Evolutionary conservation across 1,284 basidiomycete species (phyloP).

Genomic region (Mycena citricolor): DNA sequence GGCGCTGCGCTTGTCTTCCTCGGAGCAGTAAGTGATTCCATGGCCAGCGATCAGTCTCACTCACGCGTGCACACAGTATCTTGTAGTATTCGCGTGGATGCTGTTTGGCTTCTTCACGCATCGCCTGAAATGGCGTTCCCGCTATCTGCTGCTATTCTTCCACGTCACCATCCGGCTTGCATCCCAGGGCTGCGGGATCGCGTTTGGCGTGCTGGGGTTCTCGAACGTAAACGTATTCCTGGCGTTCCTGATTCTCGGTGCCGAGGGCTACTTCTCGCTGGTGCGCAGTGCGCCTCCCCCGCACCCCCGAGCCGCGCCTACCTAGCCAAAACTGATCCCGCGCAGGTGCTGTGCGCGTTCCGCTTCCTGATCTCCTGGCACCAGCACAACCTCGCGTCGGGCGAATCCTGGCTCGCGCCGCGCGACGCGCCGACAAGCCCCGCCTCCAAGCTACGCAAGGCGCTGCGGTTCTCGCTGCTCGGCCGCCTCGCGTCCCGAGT

Average conservation of each 20-base stretch:
- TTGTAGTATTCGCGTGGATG: conserved; percentile 30
- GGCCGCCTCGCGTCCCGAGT: conserved; percentile 35
- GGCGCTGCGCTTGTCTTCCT: conserved; percentile 23
- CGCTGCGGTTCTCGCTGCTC: conserved; percentile 19
- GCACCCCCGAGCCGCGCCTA: too few relatives aligned
- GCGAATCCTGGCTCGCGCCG: conserved; percentile 36
- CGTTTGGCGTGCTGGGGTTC: conserved; percentile 37
- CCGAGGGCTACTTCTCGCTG: conserved; percentile 34
- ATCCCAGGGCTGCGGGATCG: conserved; percentile 29
- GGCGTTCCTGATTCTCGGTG: conserved; percentile 34
- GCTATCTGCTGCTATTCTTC: conserved; percentile 35
- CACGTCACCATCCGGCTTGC: conserved; percentile 35
- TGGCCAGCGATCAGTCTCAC: neutral
- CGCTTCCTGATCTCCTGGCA: conserved; percentile 39
- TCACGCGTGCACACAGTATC: conserved; percentile 26
- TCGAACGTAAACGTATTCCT: conserved; percentile 37
- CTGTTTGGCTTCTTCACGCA: conserved; percentile 36
- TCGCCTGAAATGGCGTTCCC: conserved; percentile 39
- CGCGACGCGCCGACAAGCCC: conserved; percentile 22
- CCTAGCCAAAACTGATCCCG: too few relatives aligned
- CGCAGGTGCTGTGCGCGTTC: conserved; percentile 25
- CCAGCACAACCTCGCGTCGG: conserved; percentile 30
- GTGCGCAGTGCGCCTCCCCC: neutral
- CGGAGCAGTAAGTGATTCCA: conserved; percentile 22
- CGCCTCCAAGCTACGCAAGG: conserved; percentile 7